These are phyloP conservation scores for Quercus lobata DNA, from an alignment of 331 rosid genomes.

Conservation along the genomic window DNA sequence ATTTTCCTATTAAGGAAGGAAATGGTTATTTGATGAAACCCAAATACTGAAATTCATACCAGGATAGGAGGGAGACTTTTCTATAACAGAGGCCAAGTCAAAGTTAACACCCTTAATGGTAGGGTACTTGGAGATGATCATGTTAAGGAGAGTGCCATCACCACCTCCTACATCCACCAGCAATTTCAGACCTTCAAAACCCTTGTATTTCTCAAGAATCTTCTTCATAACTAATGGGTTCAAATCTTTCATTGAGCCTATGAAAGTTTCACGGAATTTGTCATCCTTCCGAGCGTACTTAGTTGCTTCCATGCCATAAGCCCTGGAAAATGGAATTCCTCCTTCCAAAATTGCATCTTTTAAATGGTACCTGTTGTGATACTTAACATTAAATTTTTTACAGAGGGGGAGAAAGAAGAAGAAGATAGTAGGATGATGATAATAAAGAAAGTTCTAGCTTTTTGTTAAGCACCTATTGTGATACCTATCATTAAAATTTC, in stretches of 20 bases:
- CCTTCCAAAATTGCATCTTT: slow-evolving; percentile 29
- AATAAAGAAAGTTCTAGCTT: background rate
- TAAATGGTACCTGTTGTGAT: slow-evolving; percentile 16
- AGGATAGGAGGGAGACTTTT: slow-evolving; percentile 12
- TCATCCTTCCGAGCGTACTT: slow-evolving; percentile 17
- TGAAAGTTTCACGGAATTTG: slow-evolving; percentile 6
- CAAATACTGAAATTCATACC: background rate
- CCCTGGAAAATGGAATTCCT: slow-evolving; percentile 21
- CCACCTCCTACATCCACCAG: slow-evolving; percentile 36
- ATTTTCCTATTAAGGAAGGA: background rate
- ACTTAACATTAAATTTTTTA: background rate
- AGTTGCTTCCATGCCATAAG: slow-evolving; percentile 12
- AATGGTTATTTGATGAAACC: background rate
- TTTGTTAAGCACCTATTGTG: background rate
- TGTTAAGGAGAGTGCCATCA: slow-evolving; percentile 18
- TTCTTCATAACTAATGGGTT: slow-evolving; percentile 1
- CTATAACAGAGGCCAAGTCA: slow-evolving; percentile 24
- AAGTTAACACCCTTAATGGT: slow-evolving; percentile 25
- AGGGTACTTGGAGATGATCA: slow-evolving; percentile 33
- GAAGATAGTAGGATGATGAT: background rate
- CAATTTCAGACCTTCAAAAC: slow-evolving; percentile 21
- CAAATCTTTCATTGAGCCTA: slow-evolving; percentile 8
- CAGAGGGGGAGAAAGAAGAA: background rate
- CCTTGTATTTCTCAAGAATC: slow-evolving; percentile 10
- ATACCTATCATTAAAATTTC: too few species aligned